Base-by-base conservation (phyloP, 2,329 filamentous ascomycete genomes). In the Chrysoporthe austroafricana region DNA sequence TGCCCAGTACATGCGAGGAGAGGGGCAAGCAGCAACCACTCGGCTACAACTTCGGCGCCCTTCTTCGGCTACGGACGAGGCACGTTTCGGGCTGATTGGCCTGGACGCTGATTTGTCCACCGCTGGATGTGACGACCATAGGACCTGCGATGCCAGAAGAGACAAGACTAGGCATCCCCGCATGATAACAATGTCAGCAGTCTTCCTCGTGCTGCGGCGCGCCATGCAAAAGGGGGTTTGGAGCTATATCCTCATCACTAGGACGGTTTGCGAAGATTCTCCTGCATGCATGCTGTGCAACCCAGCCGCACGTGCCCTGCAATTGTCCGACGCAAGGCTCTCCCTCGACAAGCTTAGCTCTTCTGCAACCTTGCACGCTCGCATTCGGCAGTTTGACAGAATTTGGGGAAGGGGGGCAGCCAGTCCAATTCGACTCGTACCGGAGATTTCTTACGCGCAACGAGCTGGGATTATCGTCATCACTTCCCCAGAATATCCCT, bases 241-340 rank as follows among this genome's bases (percentile, higher is more conserved):
- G 32, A 39, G 18, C 54, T 16, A 39, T 16, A 57, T 34, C 32
- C 16, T 13, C 34, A 57, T 13, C 34, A 57, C 34, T 39, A 34
- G 34, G 16, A 57, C 18, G 11, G 39, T 39, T 34, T n/a, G 54
- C 16, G 32, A 39, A n/a, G 39, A 57, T 39, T 39, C 50, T 61
- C 42, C 62, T 56, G 62, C 43, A 18, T 54, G 52, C 50, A 66
- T 62, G 48, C 52, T 62, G 62, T 60, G 63, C 46, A 39, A 48
- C 60, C 66, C 48, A 56, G 66, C 62, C 63, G 66, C 66, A 62
- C 62, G 64, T 69, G 64, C 67, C 58, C 56, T 66, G 67, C 60
- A 63, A 57, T 66, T 66, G 67, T 66, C 67, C 64, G 60, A 66
- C 48, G 56, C 60, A 42, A 42, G 52, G 57, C 60, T 48, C 66